Base-by-base conservation (phyloP, 2,329 filamentous ascomycete species). In the Arthrobotrys megalospora region DNA sequence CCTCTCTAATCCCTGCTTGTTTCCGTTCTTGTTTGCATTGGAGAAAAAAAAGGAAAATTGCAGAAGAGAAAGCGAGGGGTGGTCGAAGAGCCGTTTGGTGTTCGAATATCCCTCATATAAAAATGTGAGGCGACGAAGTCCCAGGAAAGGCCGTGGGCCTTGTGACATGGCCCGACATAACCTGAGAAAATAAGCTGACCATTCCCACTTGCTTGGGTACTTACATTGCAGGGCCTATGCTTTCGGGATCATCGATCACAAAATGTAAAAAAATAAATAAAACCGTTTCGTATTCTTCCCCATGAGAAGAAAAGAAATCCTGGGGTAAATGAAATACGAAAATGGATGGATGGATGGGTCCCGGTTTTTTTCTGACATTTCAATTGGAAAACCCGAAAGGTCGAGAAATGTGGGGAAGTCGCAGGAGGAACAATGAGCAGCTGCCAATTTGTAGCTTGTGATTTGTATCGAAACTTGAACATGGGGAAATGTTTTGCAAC, bases 101-200 rank as follows among this genome's bases (percentile, higher is more conserved):
- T 32, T 77, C 41, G 53, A 78, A 78, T 73, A 78, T 78, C 75
- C 75, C 75, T 78, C 75, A 78, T 78, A 78, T 70, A 76, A 76
- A 76, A 77, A 66, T 50, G 38, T 58, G 72, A 76, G 72, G 72
- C 72, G 72, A 66, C 55, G 41, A 24, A 62, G 36, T 21, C 16
- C 47, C 38, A 12, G 47, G 52, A 60, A 48, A 66, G 41, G 63
- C 11, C 67, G 63, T 72, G 63, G 68, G 67, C 67, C 67, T 78
- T 77, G 73, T 77, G 73, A 77, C 73, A 77, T 77, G 73, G 58
- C 73, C 58, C 65, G 65, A 69, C 65, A 66, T 65, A 60, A 52
- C 52, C 50, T 43, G 36, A 67, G 47, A 43, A 67, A 55, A 41
- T 69, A 77, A 77, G 73, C 73, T 77, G 73, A 77, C 66, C 58